phyloP scores from a whole-genome alignment of 164 flowering plant species.

The Kalanchoe fedtschenkoi region DNA sequence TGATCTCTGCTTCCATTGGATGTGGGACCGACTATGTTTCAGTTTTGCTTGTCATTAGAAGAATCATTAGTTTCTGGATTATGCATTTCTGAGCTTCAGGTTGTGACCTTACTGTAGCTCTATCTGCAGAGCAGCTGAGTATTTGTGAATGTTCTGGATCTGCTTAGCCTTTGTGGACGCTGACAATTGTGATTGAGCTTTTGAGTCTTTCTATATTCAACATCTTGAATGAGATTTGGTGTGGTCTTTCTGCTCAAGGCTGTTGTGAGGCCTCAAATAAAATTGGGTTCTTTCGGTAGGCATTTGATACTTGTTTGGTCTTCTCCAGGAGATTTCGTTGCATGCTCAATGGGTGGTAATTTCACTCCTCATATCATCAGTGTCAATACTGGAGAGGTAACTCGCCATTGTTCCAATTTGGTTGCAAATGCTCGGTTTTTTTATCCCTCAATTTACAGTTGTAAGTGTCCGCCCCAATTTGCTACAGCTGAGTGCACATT shows the following conservation, averaged over 20 bases:
- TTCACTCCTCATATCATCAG: constrained; percentile 46
- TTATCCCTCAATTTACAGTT: not conserved
- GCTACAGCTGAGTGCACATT: not conserved
- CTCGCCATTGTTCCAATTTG: not conserved
- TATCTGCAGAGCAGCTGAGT: no score
- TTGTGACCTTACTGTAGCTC: not conserved
- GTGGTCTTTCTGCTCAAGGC: no score
- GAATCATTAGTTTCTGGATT: not conserved
- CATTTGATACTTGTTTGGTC: not conserved
- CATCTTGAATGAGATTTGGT: not conserved
- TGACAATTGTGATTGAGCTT: no score
- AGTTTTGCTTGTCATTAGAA: not conserved
- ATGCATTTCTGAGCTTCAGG: no score
- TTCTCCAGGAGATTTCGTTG: constrained; percentile 26
- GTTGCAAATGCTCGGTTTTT: not conserved
- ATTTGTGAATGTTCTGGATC: no score
- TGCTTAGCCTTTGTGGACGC: no score
- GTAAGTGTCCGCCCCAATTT: not conserved
- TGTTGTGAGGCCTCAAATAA: no score
- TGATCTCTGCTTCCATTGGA: not conserved
- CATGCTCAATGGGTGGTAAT: constrained; percentile 33
- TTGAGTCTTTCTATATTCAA: not conserved
- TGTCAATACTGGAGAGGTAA: constrained; percentile 50
- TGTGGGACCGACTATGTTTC: not conserved
- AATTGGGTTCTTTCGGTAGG: not conserved